Conservation (phyloP, 2,329 filamentous ascomycete species). For the Penicillium sp. region DNA sequence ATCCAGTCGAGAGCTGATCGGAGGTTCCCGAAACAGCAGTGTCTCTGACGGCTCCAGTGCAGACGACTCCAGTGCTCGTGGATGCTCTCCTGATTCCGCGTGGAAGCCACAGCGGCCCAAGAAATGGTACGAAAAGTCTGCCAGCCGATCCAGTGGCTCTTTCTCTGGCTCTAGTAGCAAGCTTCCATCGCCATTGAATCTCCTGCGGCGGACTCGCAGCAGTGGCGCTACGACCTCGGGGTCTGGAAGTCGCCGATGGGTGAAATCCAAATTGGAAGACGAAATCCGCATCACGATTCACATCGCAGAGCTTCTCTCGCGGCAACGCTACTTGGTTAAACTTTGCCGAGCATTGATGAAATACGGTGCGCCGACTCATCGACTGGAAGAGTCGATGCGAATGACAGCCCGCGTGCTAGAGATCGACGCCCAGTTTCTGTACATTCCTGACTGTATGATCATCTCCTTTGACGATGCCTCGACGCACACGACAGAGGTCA, state of each 20-base stretch:
- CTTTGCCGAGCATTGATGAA: constrained; percentile 82
- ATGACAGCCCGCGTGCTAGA: constrained; percentile 86
- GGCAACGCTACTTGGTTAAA: constrained; percentile 77
- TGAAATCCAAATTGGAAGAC: constrained; percentile 30
- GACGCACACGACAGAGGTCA: constrained; percentile 44
- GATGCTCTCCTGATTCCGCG: constrained; percentile 27
- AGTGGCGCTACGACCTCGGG: constrained; percentile 24
- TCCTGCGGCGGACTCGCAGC: constrained; percentile 34
- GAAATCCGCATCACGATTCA: constrained; percentile 56
- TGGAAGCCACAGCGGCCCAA: constrained; percentile 27
- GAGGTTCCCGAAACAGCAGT: constrained; percentile 28
- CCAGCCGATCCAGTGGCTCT: constrained; percentile 32
- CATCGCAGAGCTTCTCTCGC: constrained; percentile 63
- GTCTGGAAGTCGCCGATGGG: constrained; percentile 14
- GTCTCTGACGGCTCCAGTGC: constrained; percentile 28
- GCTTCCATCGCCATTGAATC: constrained; percentile 24
- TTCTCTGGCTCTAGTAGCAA: constrained; percentile 27
- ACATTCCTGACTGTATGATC: constrained; percentile 89
- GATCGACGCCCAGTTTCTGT: constrained; percentile 83
- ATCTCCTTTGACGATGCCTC: constrained; percentile 66
- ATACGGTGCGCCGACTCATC: constrained; percentile 85
- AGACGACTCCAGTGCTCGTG: constrained; percentile 28
- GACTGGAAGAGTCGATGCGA: constrained; percentile 81
- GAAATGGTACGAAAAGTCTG: constrained; percentile 40
- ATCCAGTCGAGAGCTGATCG: constrained; percentile 21